These are phyloP conservation scores for Aspergillus cavernicola DNA, from an alignment of 495 filamentous ascomycete species.

Conservation along the genomic window DNA sequence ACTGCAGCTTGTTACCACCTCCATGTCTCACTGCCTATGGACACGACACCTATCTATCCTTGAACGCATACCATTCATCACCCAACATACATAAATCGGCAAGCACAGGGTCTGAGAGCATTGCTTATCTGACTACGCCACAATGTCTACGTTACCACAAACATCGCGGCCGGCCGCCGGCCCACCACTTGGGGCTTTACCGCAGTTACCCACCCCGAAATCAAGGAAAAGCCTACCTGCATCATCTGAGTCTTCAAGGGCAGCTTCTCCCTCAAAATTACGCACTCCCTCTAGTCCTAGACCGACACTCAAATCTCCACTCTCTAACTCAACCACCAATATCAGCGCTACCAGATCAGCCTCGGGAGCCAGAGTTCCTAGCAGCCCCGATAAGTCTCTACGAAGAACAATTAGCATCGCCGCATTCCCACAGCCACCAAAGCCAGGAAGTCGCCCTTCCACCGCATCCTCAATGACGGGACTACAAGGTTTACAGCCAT, in stretches of 20 bases:
- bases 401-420: conserved; percentile 87
- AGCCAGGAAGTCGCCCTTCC: conserved; percentile 47
- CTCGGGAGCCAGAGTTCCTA: conserved; percentile 30
- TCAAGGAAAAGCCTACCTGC: conserved; percentile 60
- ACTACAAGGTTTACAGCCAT: conserved; percentile 22
- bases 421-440: conserved; percentile 87
- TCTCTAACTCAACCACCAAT: conserved; percentile 42
- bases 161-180: conserved; percentile 57
- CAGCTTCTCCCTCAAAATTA: conserved; percentile 50
- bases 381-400: conserved; percentile 59
- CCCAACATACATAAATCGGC: background rate
- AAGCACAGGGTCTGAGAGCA: background rate
- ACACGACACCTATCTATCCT: background rate
- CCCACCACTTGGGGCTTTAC: conserved; percentile 62
- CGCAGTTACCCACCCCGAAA: conserved; percentile 68
- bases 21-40: conserved; percentile 4
- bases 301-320: conserved; percentile 49
- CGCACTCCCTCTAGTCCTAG: conserved; percentile 62
- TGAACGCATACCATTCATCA: background rate
- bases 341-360: conserved; percentile 37
- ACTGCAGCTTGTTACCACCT: background rate
- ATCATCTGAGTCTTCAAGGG: conserved; percentile 40
- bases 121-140: background rate
- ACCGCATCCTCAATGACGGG: conserved; percentile 38
- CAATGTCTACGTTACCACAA: conserved; percentile 57